Evolutionary conservation across 2,329 filamentous ascomycete species (phyloP), one percentile per base, ranked within the genome.

Genomic region (Trichoderma sp.): DNA sequence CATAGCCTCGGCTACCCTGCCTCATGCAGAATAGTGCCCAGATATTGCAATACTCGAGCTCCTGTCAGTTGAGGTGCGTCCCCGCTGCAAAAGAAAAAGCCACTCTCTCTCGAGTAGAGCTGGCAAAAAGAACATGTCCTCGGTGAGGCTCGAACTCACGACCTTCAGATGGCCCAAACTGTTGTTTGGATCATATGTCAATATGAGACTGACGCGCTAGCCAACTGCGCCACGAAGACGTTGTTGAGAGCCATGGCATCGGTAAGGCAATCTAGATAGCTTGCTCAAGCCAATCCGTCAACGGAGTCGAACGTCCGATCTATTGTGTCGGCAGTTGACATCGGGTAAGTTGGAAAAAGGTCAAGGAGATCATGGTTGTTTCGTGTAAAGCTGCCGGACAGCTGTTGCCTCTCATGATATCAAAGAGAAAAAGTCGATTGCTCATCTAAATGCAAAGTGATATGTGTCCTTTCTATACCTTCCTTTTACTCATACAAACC

Each of bases 101-200:
- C n/a, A 14, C n/a, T 7, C 15, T 24, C 9, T 12, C 9, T 2
- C 21, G 10, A 10, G 9, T 12, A 34, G 30, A 34, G 30, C 4
- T 10, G 26, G 47, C 45, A 64, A 68, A 68, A 67, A 64, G 47
- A 26, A n/a, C 7, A 43, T 78, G 78, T 79, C 77, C 78, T 78
- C 74, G 74, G 77, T 75, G 76, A 82, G 79, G 71, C 73, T 80
- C 76, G 83, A 84, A 76, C 82, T 83, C 78, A 76, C 77, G 79
- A 79, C 78, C 79, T 80, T 79, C 79, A 78, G 72, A 73, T 73
- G 52, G 63, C 71, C 68, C 69, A 70, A 68, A 56, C 57, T 66
- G 45, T 9, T 61, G 73, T 77, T 76, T 69, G 68, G 66, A 69
- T 71, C 67, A 70, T 52, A 66, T 59, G 19, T 41, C n/a, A 50